Conservation (phyloP, 1,284 basidiomycete species). For the Amylostereum areolatum region DNA sequence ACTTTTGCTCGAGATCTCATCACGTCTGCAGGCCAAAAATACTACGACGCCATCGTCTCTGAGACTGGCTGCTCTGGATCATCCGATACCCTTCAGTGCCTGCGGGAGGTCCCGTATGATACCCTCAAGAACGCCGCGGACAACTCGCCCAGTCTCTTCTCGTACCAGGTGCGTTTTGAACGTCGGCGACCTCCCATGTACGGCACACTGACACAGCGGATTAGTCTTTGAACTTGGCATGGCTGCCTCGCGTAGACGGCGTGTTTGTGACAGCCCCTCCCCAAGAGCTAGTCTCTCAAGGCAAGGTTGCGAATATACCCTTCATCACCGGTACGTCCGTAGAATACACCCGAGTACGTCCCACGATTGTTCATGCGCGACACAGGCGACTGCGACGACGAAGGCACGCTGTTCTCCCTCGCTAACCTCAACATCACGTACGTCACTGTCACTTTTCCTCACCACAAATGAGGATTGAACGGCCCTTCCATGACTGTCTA, state of each 20-base stretch:
- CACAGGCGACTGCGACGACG: conserved; percentile 38
- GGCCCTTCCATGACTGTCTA: background rate
- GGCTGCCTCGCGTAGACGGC: conserved; percentile 34
- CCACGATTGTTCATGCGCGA: background rate
- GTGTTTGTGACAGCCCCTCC: conserved; percentile 21
- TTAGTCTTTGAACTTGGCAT: conserved; percentile 20
- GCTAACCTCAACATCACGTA: conserved; percentile 37
- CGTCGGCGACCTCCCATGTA: background rate
- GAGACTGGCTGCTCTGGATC: conserved; percentile 10
- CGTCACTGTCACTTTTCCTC: conserved; percentile 3
- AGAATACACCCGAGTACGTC: background rate
- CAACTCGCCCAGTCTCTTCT: conserved; percentile 18
- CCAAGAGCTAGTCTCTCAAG: conserved; percentile 12
- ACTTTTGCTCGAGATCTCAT: background rate
- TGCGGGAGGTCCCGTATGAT: conserved; percentile 23
- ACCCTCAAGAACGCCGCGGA: conserved; percentile 23
- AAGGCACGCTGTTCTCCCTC: conserved; percentile 47
- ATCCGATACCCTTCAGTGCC: conserved; percentile 32
- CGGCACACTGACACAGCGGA: background rate
- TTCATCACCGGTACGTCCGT: conserved; percentile 21
- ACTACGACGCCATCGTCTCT: conserved; percentile 20
- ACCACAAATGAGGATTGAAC: background rate
- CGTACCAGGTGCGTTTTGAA: conserved; percentile 19
- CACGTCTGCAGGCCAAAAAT: conserved; percentile 16
- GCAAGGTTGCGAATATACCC: conserved; percentile 19